Evolutionary conservation across 345 rosid species (phyloP), one percentile per base, ranked within the genome.

Genomic region (Melastoma malabathricum): DNA sequence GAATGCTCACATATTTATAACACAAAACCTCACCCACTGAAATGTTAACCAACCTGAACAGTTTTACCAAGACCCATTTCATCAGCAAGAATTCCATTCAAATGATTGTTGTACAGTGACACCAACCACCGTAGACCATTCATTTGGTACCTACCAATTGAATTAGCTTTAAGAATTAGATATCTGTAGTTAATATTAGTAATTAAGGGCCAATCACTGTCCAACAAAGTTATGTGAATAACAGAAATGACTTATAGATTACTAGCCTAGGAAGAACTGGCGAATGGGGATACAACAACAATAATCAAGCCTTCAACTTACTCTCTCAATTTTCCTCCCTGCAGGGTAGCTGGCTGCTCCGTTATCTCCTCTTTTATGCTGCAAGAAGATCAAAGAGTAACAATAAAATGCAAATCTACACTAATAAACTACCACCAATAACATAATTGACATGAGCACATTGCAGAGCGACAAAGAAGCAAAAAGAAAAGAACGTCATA

Each of bases 31-130:
- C 6, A 29, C 38, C 38, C 38, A 29, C 38, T 63, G 6, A 18
- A 16, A 5, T 16, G 13, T 18, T 10, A 22, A 47, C 54, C 34
- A 52, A 78, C 94, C 94, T 88, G 97, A 62, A 88, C 97, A 56
- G 97, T 88, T 84, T 88, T 88, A 27, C 97, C 97, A 45, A 88
- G 89, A 56, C 97, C 97, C 97, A 88, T 88, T 72, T 88, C 97
- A 78, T 88, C 97, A 67, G 97, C 97, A 54, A 88, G 84, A 57
- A 88, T 88, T 22, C 94, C 97, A 72, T 88, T 88, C 57, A 88
- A 68, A 70, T 88, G 84, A 66, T 84, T 88, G 64, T 84, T 84
- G 72, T 88, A 82, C 39, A 88, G 65, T 41, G 97, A 88, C 63
- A 88, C 83, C 71, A 88, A 68, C 97, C 97, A 88, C 57, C 97